phyloP scores from a whole-genome alignment of 257 asterid species.

The Fraxinus pennsylvanica region DNA sequence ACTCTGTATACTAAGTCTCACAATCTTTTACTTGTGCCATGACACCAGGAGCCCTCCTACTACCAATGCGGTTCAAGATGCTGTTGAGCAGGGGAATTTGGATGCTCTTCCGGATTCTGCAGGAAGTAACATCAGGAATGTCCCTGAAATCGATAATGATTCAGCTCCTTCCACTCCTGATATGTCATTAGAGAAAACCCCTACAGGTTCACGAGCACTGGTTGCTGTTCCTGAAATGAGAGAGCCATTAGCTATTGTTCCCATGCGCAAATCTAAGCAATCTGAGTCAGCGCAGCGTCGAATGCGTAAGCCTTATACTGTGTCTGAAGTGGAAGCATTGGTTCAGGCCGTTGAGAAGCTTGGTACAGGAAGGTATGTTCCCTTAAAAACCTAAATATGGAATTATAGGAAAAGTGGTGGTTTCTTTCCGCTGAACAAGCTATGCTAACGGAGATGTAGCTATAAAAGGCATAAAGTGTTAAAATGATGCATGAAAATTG shows the following conservation, averaged over 20 bases:
- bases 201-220: conserved; percentile 65
- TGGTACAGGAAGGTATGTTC: conserved; percentile 43
- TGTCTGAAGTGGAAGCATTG: conserved; percentile 88
- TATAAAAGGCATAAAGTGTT: not conserved
- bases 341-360: conserved; percentile 52
- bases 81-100: conserved; percentile 36
- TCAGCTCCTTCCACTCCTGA: conserved; percentile 74
- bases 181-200: conserved; percentile 46
- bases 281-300: conserved; percentile 84
- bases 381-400: not conserved
- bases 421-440: not conserved
- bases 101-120: conserved; percentile 39
- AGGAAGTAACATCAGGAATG: conserved; percentile 50
- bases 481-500: no score
- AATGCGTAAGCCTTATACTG: conserved; percentile 91
- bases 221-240: conserved; percentile 50
- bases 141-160: conserved; percentile 74
- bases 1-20: not conserved
- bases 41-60: conserved; percentile 51
- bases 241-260: conserved; percentile 57
- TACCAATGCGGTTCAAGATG: conserved; percentile 33
- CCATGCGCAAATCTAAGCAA: conserved; percentile 72
- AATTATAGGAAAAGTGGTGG: not conserved
- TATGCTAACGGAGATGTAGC: not conserved
- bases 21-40: not conserved